Evolutionary conservation across 768 basidiomycete species (phyloP).

Genomic region (Hericium erinaceus): DNA sequence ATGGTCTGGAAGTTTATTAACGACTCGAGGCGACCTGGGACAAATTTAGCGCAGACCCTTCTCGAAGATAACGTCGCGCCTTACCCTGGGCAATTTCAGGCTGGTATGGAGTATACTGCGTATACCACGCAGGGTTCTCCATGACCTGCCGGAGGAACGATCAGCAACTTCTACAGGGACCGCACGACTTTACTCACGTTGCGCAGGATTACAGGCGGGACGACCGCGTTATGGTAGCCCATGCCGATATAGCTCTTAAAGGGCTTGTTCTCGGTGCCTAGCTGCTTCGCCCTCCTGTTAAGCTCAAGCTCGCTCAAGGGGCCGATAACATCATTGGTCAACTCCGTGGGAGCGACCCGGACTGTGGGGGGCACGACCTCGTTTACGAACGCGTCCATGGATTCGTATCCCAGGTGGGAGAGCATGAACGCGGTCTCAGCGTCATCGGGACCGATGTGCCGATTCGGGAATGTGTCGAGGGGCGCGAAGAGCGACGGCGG

Average conservation of each 20-base stretch:
- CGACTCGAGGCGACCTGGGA: slow-evolving; percentile 84
- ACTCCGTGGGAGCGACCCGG: slow-evolving; percentile 48
- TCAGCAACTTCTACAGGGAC: not conserved
- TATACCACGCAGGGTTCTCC: slow-evolving; percentile 99
- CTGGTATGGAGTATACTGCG: slow-evolving; percentile 92
- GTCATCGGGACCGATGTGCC: slow-evolving; percentile 89
- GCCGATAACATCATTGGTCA: slow-evolving; percentile 62
- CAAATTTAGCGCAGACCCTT: not conserved
- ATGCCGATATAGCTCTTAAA: slow-evolving; percentile 96
- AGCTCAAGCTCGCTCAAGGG: slow-evolving; percentile 84
- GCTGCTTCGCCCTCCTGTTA: slow-evolving; percentile 56
- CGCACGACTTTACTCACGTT: slow-evolving; percentile 44
- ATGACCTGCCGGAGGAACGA: slow-evolving; percentile 41
- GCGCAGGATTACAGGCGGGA: slow-evolving; percentile 90
- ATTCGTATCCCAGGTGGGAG: slow-evolving; percentile 67
- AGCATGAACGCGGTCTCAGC: slow-evolving; percentile 81
- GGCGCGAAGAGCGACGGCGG: slow-evolving; percentile 67
- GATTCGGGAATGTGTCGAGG: slow-evolving; percentile 81
- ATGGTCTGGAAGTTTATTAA: slow-evolving; percentile 96
- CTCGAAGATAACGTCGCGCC: slow-evolving; percentile 5
- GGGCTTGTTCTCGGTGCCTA: slow-evolving; percentile 72
- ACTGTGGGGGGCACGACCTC: slow-evolving; percentile 79
- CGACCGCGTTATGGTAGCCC: slow-evolving; percentile 93
- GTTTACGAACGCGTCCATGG: slow-evolving; percentile 81
- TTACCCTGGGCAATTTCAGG: slow-evolving; percentile 97